These are phyloP conservation scores for Moelleriella libera DNA, from an alignment of 2,329 filamentous ascomycete genomes.

Conservation along the genomic window DNA sequence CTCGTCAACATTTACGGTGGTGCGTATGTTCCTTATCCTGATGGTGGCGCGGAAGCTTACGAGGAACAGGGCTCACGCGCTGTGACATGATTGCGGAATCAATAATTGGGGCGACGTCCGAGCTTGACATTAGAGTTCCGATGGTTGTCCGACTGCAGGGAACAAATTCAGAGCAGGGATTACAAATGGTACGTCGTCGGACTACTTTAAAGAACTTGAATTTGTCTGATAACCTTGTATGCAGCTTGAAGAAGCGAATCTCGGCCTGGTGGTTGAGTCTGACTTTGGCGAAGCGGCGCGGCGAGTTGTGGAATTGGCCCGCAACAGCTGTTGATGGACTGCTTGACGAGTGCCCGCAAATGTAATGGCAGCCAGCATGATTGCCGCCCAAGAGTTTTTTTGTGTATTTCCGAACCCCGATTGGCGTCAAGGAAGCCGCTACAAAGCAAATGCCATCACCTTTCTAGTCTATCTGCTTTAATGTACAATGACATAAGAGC, in stretches of 20 bases:
- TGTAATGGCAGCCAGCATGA: too few species aligned
- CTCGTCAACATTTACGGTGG: slow-evolving; percentile 43
- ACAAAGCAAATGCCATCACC: too few species aligned
- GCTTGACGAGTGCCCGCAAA: too few species aligned
- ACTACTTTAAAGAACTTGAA: background rate
- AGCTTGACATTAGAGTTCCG: slow-evolving; percentile 24
- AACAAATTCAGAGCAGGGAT: slow-evolving; percentile 26
- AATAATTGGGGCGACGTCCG: slow-evolving; percentile 25
- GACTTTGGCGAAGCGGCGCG: slow-evolving; percentile 22
- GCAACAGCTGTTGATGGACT: background rate
- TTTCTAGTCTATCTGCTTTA: too few species aligned
- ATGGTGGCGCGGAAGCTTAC: background rate
- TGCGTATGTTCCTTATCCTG: slow-evolving; percentile 5
- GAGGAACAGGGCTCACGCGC: slow-evolving; percentile 25
- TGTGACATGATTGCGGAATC: slow-evolving; percentile 38
- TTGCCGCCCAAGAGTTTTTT: too few species aligned
- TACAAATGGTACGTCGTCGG: slow-evolving; percentile 22
- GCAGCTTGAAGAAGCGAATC: slow-evolving; percentile 20
- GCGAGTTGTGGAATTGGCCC: slow-evolving; percentile 18
- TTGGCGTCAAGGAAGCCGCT: too few species aligned
- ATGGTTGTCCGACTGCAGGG: slow-evolving; percentile 32
- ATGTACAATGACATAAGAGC: too few species aligned
- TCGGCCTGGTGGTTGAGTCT: slow-evolving; percentile 22
- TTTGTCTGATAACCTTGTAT: background rate
- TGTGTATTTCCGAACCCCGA: too few species aligned